Conservation (phyloP, 1,284 basidiomycete genomes). For the Sanguinoderma infundibulare region DNA sequence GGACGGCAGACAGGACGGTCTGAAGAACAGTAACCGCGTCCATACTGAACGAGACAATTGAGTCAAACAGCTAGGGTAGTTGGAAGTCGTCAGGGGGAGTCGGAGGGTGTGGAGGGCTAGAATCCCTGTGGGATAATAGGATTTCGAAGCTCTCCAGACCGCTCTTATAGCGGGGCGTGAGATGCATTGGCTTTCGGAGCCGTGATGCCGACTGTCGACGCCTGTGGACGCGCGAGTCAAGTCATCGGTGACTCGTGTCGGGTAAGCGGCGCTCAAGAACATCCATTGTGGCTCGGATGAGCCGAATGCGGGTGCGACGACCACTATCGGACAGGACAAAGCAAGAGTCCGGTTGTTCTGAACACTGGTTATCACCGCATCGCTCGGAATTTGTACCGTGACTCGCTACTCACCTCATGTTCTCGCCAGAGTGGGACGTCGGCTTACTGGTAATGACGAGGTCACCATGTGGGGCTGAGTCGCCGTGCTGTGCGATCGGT, state of each 20-base stretch:
- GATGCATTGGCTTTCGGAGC: slow-evolving; percentile 7
- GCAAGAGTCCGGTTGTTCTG: not conserved
- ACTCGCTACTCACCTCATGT: not conserved
- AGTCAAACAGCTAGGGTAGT: not conserved
- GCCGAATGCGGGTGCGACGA: not conserved
- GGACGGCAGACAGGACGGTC: slow-evolving; percentile 23
- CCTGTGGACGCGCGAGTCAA: slow-evolving; percentile 17
- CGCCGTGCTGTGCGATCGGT: not conserved
- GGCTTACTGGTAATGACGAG: not conserved
- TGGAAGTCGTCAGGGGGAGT: not conserved
- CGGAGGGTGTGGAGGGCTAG: not conserved
- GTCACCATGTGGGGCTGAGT: not conserved
- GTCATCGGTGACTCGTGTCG: slow-evolving; percentile 14
- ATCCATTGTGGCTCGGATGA: not conserved
- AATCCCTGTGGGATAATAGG: not conserved
- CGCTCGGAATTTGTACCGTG: not conserved
- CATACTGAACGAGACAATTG: slow-evolving; percentile 2
- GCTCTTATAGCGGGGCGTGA: not conserved
- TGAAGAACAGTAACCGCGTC: slow-evolving; percentile 20
- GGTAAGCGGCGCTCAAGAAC: slow-evolving; percentile 3
- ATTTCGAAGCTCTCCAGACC: not conserved
- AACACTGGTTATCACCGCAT: slow-evolving; percentile 15
- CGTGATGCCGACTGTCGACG: slow-evolving; percentile 5
- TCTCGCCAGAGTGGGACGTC: not conserved
- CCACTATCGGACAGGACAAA: slow-evolving; percentile 7